Evolutionary conservation across 139 green algal genomes (phyloP).

Genomic region (Trebouxia sp.): DNA sequence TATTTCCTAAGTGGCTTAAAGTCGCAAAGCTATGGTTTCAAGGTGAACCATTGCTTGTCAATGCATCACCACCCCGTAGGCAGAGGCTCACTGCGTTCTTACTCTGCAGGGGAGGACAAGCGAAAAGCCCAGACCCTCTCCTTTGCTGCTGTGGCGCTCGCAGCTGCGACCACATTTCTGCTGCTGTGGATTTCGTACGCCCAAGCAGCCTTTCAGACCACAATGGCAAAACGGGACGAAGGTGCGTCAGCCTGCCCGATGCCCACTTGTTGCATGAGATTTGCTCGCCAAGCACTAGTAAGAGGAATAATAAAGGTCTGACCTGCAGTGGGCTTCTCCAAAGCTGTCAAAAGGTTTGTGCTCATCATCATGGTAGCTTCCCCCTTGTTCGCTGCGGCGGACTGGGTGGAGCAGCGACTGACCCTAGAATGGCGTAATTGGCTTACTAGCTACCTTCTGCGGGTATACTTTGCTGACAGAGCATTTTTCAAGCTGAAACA

Average conservation of each 20-base stretch:
- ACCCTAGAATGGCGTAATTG: constrained; percentile 38
- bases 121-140: constrained; percentile 42
- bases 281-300: too few relatives aligned
- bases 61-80: too few relatives aligned
- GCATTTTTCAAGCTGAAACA: constrained; percentile 57
- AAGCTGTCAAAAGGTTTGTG: constrained; percentile 64
- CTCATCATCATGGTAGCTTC: constrained; percentile 68
- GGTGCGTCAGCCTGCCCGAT: constrained; percentile 25
- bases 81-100: too few relatives aligned
- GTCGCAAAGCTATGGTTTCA: constrained; percentile 43
- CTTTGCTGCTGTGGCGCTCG: constrained; percentile 36
- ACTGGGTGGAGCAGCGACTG: constrained; percentile 55
- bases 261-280: too few relatives aligned
- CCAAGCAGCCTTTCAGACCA: constrained; percentile 70
- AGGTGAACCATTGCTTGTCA: too few relatives aligned
- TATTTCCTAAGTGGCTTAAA: constrained; percentile 36
- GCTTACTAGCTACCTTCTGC: constrained; percentile 36
- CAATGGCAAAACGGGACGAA: constrained; percentile 67
- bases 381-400: constrained; percentile 63
- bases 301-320: not conserved
- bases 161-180: constrained; percentile 52
- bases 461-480: constrained; percentile 57
- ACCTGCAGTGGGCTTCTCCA: constrained; percentile 56
- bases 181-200: constrained; percentile 61
- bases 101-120: constrained; percentile 49